Evolutionary conservation across 345 rosid species (phyloP), one percentile per base, ranked within the genome.

Genomic region (Luvunga scandens): DNA sequence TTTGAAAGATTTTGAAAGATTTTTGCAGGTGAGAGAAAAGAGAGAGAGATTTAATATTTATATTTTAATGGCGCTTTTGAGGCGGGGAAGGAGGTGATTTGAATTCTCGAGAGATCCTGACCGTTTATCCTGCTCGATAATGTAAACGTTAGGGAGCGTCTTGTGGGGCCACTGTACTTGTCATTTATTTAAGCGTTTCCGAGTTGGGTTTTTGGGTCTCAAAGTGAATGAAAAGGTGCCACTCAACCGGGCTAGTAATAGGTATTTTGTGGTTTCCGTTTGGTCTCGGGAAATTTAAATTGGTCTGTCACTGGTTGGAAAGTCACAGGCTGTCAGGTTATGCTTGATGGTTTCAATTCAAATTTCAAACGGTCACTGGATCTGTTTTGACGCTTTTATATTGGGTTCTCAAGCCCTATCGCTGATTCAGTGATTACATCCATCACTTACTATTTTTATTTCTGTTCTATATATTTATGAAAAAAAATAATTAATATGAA

Each of bases 321-420:
- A 14, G 81, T 78, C 80, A 84, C 86, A 60, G 78, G 55, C 33
- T 1, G 77, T 69, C 31, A 50, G 73, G 9, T 9, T 70, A 75
- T 38, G 33, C 14, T 45, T 59, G 21, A 13, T 12, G 2, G 39
- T 36, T 79, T 78, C 82, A 84, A 84, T 84, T 84, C 75, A 71
- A 81, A 84, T 45, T 84, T 84, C 55, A 84, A 84, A 84, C 86
- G 86, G 86, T 83, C 86, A 83, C 75, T 62, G 73, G 48, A 66
- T 78, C 78, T 71, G 78, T 77, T 75, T 75, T 45, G 50, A 45
- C 50, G 3, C 50, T 45, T 45, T 3, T 13, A 45, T 45, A 12
- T 39, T 9, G 45, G 9, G 45, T 9, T 13, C 45, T 9, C 45
- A 9, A 39, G 45, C 45, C 9, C 13, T 9, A 39, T 39, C 45